Evolutionary conservation across 768 basidiomycete species (phyloP).

Genomic region (Auriculariales sp.): DNA sequence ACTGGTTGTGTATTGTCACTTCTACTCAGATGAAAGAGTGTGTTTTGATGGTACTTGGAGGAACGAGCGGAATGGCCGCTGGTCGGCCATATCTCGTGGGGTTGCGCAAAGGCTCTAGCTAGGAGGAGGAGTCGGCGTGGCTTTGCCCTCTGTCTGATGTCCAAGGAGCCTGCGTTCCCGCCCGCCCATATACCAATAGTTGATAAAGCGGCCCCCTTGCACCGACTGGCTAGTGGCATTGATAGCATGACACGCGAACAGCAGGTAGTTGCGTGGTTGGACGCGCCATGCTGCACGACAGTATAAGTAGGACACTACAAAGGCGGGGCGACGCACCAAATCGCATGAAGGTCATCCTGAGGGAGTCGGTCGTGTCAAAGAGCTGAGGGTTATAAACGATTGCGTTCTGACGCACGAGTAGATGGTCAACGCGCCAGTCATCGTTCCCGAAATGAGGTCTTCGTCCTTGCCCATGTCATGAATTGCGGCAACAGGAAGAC

Average conservation of each 20-base stretch:
- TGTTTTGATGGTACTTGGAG: too few species aligned
- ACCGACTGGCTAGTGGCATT: constrained; percentile 77
- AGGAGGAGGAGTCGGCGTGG: neutral
- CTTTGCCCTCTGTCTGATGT: neutral
- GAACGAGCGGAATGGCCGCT: too few species aligned
- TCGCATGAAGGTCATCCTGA: constrained; percentile 78
- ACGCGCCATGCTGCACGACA: constrained; percentile 70
- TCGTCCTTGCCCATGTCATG: constrained; percentile 86
- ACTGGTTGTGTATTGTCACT: too few species aligned
- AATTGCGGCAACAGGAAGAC: constrained; percentile 86
- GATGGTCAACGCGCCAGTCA: constrained; percentile 78
- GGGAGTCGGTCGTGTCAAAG: constrained; percentile 20
- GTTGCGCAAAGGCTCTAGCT: too few species aligned
- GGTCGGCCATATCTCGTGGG: too few species aligned
- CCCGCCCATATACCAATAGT: constrained; percentile 86
- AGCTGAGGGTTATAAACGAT: neutral
- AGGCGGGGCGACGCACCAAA: constrained; percentile 45
- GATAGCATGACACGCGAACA: constrained; percentile 88
- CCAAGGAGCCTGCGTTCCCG: constrained; percentile 48
- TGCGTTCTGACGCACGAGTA: constrained; percentile 68
- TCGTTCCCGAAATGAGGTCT: constrained; percentile 90
- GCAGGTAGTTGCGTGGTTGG: constrained; percentile 87
- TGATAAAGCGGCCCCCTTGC: constrained; percentile 73
- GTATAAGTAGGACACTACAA: constrained; percentile 5
- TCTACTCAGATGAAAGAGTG: too few species aligned